Percentiles rank a stretch among this genome's conserved stretches.
Evolutionary conservation across 2,329 filamentous ascomycete species (phyloP).

Genomic region (Neocucurbitaria cava): DNA sequence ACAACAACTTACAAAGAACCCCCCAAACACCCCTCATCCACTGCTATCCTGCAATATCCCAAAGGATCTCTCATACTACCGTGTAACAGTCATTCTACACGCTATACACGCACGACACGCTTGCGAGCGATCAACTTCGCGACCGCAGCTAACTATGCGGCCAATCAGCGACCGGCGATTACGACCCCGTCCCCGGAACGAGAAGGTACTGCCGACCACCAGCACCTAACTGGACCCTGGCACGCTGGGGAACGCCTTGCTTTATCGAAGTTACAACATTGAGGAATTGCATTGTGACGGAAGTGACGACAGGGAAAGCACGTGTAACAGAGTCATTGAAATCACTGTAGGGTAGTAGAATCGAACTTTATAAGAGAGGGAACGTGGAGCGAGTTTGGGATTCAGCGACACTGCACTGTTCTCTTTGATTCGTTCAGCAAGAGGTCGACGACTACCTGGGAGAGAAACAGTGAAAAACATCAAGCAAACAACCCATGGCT

Average conservation of each 20-base stretch:
- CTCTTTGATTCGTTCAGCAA: no score
- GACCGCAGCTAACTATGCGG: neutral
- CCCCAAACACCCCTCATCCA: no score
- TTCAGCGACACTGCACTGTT: no score
- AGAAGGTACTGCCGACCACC: conserved; percentile 7
- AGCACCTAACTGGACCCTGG: no score
- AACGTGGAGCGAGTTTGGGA: no score
- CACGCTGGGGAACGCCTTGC: neutral
- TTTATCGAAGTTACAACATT: neutral
- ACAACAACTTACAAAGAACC: no score
- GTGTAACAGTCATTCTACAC: conserved; percentile 2
- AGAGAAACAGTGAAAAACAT: no score
- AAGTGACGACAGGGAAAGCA: neutral
- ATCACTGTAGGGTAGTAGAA: no score
- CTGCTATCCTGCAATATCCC: neutral
- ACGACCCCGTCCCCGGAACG: conserved; percentile 6
- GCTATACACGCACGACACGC: neutral
- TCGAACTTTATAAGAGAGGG: no score
- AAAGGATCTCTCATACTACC: neutral
- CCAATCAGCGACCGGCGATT: conserved; percentile 10
- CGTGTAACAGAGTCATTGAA: neutral
- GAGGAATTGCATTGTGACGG: no score
- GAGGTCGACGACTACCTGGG: no score
- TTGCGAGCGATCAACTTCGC: neutral
- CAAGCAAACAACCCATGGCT: no score